Percentiles rank a stretch among this genome's conserved stretches.
Evolutionary conservation across 805 yeast genomes (phyloP).

Genomic region (Saccharomycopsis microspora): DNA sequence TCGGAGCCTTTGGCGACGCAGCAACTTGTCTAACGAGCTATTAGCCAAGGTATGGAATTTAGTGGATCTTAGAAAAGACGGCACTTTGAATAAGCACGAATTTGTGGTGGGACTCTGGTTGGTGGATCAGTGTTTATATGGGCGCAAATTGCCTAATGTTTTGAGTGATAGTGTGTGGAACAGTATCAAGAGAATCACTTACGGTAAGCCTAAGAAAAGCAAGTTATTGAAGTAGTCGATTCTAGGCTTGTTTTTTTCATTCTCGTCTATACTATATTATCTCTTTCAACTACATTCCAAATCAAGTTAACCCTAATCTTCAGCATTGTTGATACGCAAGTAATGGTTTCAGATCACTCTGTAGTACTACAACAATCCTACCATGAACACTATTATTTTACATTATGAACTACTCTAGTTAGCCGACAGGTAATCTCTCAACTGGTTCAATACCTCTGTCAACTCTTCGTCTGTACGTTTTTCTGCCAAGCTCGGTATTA

Average conservation of each 20-base stretch:
- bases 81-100: slow-evolving; percentile 66
- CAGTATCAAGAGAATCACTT: slow-evolving; percentile 43
- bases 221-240: slow-evolving; percentile 2
- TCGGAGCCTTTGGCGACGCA: slow-evolving; percentile 69
- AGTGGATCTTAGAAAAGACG: slow-evolving; percentile 58
- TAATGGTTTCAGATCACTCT: too few species aligned
- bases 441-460: slow-evolving; percentile 78
- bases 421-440: slow-evolving; percentile 51
- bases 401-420: slow-evolving; percentile 17
- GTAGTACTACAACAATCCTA: too few species aligned
- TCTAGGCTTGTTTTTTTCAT: too few species aligned
- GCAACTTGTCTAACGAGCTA: slow-evolving; percentile 54
- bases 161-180: slow-evolving; percentile 70
- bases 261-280: too few species aligned
- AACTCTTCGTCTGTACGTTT: slow-evolving; percentile 82
- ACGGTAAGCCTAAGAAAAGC: slow-evolving; percentile 19
- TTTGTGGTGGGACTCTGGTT: slow-evolving; percentile 97
- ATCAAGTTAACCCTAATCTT: too few species aligned
- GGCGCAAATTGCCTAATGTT: slow-evolving; percentile 71
- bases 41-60: slow-evolving; percentile 57
- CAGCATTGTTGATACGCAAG: too few species aligned
- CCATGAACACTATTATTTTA: too few species aligned
- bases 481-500: slow-evolving; percentile 75
- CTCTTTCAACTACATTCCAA: too few species aligned
- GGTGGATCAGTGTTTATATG: slow-evolving; percentile 91